Percentiles rank a stretch among this genome's conserved stretches.
Evolutionary conservation across 306 rosid genomes (phyloP).

Genomic region (Cicer bijugum): DNA sequence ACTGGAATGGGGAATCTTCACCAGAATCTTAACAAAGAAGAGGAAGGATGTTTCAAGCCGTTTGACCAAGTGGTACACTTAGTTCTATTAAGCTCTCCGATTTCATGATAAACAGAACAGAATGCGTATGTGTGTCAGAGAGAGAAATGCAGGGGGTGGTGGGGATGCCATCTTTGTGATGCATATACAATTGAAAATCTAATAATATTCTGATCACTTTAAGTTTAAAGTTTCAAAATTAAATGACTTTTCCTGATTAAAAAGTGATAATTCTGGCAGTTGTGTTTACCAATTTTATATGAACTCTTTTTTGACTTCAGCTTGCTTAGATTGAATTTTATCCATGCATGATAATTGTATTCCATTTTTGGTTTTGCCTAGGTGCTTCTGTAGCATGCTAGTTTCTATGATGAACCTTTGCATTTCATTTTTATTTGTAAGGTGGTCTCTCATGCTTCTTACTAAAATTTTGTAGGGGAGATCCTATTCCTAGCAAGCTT

Average conservation of each 20-base stretch:
- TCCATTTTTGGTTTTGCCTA: conserved; percentile 26
- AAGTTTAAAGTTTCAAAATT: conserved; percentile 2
- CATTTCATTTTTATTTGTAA: conserved; percentile 26
- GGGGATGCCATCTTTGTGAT: conserved; percentile 5
- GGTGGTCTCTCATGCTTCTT: conserved; percentile 41
- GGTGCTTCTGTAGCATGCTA: conserved; percentile 36
- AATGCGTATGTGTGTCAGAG: conserved; percentile 13
- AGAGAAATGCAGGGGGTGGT: background rate
- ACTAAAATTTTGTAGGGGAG: conserved; percentile 70
- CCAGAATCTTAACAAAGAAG: conserved; percentile 65
- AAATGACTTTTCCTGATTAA: conserved; percentile 11
- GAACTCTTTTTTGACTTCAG: conserved; percentile 29
- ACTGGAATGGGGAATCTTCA: conserved; percentile 72
- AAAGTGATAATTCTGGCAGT: conserved; percentile 21
- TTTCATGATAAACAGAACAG: conserved; percentile 26
- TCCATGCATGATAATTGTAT: conserved; percentile 35
- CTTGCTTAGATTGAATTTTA: conserved; percentile 21
- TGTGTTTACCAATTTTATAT: conserved; percentile 27
- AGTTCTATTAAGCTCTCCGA: conserved; percentile 26
- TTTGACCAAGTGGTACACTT: conserved; percentile 75
- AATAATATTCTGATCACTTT: conserved; percentile 19
- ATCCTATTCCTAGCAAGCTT: conserved; percentile 74
- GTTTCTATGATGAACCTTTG: conserved; percentile 30
- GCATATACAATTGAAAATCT: conserved; percentile 27
- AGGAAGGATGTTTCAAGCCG: conserved; percentile 66